These are phyloP conservation scores for Herpetomonas muscarum DNA, from an alignment of 208 protist genomes.

Conservation along the genomic window DNA sequence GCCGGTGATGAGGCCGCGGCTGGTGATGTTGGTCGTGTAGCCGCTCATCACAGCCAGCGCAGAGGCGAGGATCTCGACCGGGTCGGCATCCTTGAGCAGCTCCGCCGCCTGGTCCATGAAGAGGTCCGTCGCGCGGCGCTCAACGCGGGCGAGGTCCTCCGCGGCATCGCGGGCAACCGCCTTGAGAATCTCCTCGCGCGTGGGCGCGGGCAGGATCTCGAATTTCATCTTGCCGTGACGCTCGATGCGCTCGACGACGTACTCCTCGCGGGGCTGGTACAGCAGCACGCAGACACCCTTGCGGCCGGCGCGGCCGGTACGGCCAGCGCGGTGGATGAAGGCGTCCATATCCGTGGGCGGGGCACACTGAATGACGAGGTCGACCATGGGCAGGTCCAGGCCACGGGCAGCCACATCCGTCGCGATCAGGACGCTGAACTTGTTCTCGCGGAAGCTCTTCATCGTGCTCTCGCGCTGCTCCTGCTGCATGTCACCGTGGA, in stretches of 20 bases:
- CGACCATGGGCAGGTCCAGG: constrained; percentile 84
- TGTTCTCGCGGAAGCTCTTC: constrained; percentile 91
- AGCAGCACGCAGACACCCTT: constrained; percentile 88
- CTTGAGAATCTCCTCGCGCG: constrained; percentile 84
- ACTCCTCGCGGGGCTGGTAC: constrained; percentile 82
- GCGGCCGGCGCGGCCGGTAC: constrained; percentile 94
- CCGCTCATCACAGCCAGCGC: constrained; percentile 90
- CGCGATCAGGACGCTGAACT: constrained; percentile 92
- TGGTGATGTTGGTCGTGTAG: constrained; percentile 85
- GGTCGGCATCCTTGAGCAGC: constrained; percentile 85
- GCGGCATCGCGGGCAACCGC: constrained; percentile 78
- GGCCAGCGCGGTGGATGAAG: constrained; percentile 97
- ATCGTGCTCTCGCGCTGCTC: constrained; percentile 91
- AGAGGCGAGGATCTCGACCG: constrained; percentile 80
- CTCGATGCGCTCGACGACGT: constrained; percentile 88
- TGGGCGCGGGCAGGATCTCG: constrained; percentile 80
- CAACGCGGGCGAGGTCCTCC: constrained; percentile 85
- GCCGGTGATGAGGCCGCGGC: constrained; percentile 78
- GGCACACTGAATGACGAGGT: constrained; percentile 87
- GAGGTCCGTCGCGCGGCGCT: constrained; percentile 73
- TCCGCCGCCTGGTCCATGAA: constrained; percentile 87
- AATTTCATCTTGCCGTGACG: constrained; percentile 90
- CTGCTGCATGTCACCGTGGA: constrained; percentile 96
- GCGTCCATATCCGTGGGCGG: constrained; percentile 87
- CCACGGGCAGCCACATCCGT: constrained; percentile 91